Evolutionary conservation across 2,329 filamentous ascomycete genomes (phyloP), one percentile per base, ranked within the genome.

Genomic region (Rachicladosporium sp.): DNA sequence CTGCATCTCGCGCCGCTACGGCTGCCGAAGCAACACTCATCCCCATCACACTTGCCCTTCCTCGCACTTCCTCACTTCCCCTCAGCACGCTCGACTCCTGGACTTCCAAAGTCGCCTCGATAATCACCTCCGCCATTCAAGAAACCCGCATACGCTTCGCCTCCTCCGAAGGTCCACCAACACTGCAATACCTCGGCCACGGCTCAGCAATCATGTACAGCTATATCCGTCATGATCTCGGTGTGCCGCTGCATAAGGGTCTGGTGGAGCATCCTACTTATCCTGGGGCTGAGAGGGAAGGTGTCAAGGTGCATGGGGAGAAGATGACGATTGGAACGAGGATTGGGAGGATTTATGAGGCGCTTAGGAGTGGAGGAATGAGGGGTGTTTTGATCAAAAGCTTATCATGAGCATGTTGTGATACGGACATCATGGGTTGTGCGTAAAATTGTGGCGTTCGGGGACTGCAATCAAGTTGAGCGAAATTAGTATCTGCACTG

Each of bases 201-300:
- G 48, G 45, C 23, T 48, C 48, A 3, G 43, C 36, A 19, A 23
- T 33, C 15, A 40, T 53, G 41, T 53, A 53, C 39, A 36, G 40
- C 10, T 53, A 47, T 21, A 42, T 52, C 7, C 42, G 50, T 10
- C 27, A 42, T 23, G 42, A 46, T 11, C 40, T 53, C 31, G 29
- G 37, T 5, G 36, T 51, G 2, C 43, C 41, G 6, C 21, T 53
- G 35, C 48, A 52, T 34, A 40, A 42, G 19, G 50, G 50, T 7
- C 32, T 53, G 15, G 43, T 50, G 19, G 50, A 53, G 41, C 46
- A 53, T 34, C 43, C 50, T 6, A 47, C 48, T 4, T 44, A 42
- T 13, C 38, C 43, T 10, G 35, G 33, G 4, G 31, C 32, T 5
- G 45, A 45, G 31, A 35, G 37, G 9, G 42, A 45, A 3, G 46